Base-by-base conservation (phyloP, 768 basidiomycete species). In the Roridomyces roridus region DNA sequence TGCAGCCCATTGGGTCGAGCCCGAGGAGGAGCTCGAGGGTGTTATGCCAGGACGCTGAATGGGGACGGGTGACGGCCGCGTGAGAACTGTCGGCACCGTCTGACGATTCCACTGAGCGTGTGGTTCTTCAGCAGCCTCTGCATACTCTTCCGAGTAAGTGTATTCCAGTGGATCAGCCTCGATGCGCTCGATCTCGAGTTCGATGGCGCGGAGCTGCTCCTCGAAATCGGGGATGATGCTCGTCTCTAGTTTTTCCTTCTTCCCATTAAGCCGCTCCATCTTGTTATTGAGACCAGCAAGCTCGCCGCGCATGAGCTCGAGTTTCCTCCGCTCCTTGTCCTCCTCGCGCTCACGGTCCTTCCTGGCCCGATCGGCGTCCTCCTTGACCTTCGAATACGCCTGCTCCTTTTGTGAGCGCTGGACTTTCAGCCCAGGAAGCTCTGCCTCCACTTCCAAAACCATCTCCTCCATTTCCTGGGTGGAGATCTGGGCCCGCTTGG, bases 401-500 rank as follows among this genome's bases (percentile, higher is more conserved):
- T 52, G 69, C 63, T 84, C 83, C 60, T 77, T 81, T 52, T 71
- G 69, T 31, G 70, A 68, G 50, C 73, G 74, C 64, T 69, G 62
- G 46, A 64, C 63, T 47, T 74, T 69, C 34, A 86, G 63, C 6
- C 67, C 74, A 4, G 80, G 80, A 39, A 86, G 61, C 11, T 72
- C 69, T 1, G 59, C 68, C 64, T 85, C 78, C 6, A 86, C 74
- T 49, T 83, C 80, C 37, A 68, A 67, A 42, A 83, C 77, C 45
- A 67, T 70, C 51, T 78, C 75, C 44, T 80, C 77, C 23, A 76
- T 78, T 49, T 81, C 79, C 69, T 63, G 72, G 63, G 69, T 86
- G 70, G 51, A 84, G 63, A 84, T 80, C 60, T 83, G 85, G 10
- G 91, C 86, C 50, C 92, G 86, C 66, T 91, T 94, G 12, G 89